phyloP scores from a whole-genome alignment of 345 rosid genomes.

The Boechera stricta region DNA sequence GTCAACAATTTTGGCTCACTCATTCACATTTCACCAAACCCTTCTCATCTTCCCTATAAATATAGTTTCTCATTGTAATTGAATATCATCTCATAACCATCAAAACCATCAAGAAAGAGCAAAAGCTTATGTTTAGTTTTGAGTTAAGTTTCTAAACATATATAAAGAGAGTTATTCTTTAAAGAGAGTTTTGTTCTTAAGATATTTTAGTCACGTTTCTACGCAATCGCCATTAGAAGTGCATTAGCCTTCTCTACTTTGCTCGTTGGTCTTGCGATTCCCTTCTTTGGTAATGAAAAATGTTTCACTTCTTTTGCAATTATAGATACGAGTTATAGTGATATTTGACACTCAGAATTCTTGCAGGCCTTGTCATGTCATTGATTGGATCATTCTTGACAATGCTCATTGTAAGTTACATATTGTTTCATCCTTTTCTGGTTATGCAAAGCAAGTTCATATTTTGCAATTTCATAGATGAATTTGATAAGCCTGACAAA shows the following conservation, averaged over 20 bases:
- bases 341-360: neutral
- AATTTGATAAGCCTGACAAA: constrained; percentile 1
- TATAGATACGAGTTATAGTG: neutral
- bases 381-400: constrained; percentile 87
- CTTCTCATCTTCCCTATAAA: no score
- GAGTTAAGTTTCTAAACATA: no score
- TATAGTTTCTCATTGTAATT: no score
- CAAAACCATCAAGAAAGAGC: no score
- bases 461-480: constrained; percentile 6
- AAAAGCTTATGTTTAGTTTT: no score
- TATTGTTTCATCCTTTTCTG: constrained; percentile 19
- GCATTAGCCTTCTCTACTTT: constrained; percentile 76
- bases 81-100: no score
- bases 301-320: neutral
- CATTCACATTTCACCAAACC: no score
- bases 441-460: constrained; percentile 6
- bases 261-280: constrained; percentile 76
- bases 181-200: no score
- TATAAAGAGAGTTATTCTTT: no score
- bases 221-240: constrained; percentile 71
- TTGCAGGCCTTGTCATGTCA: constrained; percentile 84
- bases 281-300: constrained; percentile 72
- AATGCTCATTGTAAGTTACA: constrained; percentile 84
- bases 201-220: constrained; percentile 68
- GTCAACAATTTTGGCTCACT: no score